phyloP scores from a whole-genome alignment of 2,329 filamentous ascomycete genomes.

The Cladosporium sphaerospermum region DNA sequence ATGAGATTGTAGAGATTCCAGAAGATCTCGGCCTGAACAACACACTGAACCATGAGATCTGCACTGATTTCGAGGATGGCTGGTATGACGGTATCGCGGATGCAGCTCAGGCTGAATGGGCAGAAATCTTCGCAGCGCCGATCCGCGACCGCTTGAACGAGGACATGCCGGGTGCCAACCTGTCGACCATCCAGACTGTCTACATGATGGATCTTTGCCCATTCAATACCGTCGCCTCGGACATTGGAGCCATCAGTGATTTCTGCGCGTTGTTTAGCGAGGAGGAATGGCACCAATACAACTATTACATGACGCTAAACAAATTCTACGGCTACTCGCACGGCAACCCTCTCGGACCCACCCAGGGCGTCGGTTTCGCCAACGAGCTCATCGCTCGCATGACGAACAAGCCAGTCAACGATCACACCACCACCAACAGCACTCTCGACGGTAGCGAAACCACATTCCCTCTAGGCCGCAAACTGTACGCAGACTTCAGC shows the following conservation, averaged over 20 bases:
- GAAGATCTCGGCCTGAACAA: constrained; percentile 68
- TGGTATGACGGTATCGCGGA: constrained; percentile 44
- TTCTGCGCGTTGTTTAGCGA: constrained; percentile 73
- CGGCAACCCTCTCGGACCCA: constrained; percentile 72
- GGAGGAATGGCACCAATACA: constrained; percentile 75
- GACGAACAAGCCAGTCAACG: constrained; percentile 60
- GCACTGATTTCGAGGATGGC: constrained; percentile 62
- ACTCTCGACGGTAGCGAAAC: constrained; percentile 62
- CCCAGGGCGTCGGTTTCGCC: constrained; percentile 79
- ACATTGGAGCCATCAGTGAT: constrained; percentile 50
- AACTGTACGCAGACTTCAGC: constrained; percentile 81
- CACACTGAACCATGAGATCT: constrained; percentile 69
- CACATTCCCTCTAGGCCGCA: constrained; percentile 64
- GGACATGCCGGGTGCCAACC: constrained; percentile 60
- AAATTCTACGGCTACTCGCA: constrained; percentile 80
- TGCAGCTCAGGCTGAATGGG: constrained; percentile 53
- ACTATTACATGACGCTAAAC: constrained; percentile 67
- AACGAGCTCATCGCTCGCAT: constrained; percentile 83
- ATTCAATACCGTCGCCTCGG: constrained; percentile 68
- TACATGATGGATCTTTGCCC: constrained; percentile 85
- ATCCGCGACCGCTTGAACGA: constrained; percentile 65
- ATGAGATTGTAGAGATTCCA: constrained; percentile 60
- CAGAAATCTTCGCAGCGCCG: constrained; percentile 56
- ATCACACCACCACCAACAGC: constrained; percentile 68
- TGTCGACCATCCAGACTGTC: constrained; percentile 58